phyloP scores from a whole-genome alignment of 495 filamentous ascomycete species.

The Aspergillus cristatus region DNA sequence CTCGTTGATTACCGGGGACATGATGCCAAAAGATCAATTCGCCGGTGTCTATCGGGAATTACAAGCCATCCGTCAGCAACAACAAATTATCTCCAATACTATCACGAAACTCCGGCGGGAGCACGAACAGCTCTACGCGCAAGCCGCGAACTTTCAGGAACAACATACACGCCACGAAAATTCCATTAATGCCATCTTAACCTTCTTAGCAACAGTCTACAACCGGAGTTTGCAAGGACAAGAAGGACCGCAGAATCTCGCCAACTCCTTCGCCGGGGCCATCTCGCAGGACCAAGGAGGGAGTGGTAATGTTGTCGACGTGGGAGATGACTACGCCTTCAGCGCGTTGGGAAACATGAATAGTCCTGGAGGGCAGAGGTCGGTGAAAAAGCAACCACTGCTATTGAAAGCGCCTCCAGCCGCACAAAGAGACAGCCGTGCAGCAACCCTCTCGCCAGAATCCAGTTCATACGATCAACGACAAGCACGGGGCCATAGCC shows the following conservation, averaged over 20 bases:
- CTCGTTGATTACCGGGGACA: conserved; percentile 30
- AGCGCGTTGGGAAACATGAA: conserved; percentile 27
- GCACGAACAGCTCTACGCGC: conserved; percentile 80
- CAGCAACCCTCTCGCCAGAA: conserved; percentile 32
- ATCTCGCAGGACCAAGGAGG: conserved; percentile 54
- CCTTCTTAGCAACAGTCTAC: conserved; percentile 94
- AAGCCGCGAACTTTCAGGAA: conserved; percentile 80
- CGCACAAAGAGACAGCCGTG: conserved; percentile 22
- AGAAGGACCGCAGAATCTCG: conserved; percentile 54
- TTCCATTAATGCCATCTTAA: conserved; percentile 95
- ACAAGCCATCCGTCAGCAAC: conserved; percentile 71
- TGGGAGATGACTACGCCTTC: conserved; percentile 51
- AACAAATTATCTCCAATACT: conserved; percentile 69
- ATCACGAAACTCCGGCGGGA: conserved; percentile 72
- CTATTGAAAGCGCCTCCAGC: conserved; percentile 41
- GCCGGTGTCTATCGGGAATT: conserved; percentile 69
- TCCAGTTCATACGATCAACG: conserved; percentile 21
- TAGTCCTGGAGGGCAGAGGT: conserved; percentile 28
- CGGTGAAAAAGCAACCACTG: conserved; percentile 41
- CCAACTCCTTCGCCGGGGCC: conserved; percentile 61
- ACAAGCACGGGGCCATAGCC: conserved; percentile 23
- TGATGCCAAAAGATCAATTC: conserved; percentile 69
- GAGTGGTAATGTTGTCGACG: conserved; percentile 64
- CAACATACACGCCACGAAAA: conserved; percentile 94
- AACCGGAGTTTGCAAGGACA: conserved; percentile 63